These are phyloP conservation scores for Fusarium newnesense DNA, from an alignment of 2,329 filamentous ascomycete genomes.

Conservation along the genomic window DNA sequence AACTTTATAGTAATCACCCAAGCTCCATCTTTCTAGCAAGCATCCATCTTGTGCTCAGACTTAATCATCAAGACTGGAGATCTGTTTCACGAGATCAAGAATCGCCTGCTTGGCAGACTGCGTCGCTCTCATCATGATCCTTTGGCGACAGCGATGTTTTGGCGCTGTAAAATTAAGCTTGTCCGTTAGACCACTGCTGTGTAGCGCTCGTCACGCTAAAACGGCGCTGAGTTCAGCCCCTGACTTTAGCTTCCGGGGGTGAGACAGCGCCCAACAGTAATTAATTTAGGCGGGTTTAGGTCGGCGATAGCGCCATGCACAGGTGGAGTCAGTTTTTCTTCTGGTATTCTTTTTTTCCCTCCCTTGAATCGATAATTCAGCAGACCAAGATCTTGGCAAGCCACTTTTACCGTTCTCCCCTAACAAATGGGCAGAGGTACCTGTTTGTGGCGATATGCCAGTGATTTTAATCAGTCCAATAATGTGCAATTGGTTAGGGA, in stretches of 20 bases:
- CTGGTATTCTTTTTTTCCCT: conserved; percentile 9
- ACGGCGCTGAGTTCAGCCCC: background rate
- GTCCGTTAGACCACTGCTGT: no score
- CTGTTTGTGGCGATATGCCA: background rate
- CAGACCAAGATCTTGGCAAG: conserved; percentile 1
- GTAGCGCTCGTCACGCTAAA: background rate
- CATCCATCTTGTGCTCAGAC: background rate
- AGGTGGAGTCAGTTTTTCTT: background rate
- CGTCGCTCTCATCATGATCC: no score
- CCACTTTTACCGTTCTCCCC: background rate
- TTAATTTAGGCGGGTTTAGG: background rate
- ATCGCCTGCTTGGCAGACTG: background rate
- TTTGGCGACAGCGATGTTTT: background rate
- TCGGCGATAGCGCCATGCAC: background rate
- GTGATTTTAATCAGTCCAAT: background rate
- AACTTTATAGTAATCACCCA: background rate
- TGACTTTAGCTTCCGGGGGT: background rate
- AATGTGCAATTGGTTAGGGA: background rate
- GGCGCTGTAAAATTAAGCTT: background rate
- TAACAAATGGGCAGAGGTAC: background rate
- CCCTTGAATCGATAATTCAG: conserved; percentile 4
- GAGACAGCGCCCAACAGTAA: background rate
- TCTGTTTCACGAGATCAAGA: background rate
- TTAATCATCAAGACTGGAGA: background rate
- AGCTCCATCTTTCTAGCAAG: background rate